phyloP scores from a whole-genome alignment of 441 rosid species.

The Aquilaria agallochum region DNA sequence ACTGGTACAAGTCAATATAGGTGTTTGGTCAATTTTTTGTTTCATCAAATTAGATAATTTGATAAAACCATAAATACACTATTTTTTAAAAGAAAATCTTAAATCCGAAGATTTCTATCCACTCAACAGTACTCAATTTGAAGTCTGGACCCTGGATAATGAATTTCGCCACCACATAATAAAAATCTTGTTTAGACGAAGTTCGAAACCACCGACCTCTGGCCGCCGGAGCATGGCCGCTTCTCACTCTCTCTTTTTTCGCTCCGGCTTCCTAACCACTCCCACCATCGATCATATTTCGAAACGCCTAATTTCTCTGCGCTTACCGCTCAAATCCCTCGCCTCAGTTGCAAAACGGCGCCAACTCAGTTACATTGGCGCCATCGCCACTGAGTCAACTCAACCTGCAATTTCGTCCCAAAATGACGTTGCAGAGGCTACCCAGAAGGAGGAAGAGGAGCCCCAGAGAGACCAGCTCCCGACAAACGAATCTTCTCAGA shows the following conservation, averaged over 20 bases:
- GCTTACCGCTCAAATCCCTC: slow-evolving; percentile 32
- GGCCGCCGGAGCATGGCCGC: slow-evolving; percentile 32
- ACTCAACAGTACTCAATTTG: no score
- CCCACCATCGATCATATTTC: slow-evolving; percentile 24
- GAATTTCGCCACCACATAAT: no score
- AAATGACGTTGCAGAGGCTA: slow-evolving; percentile 12
- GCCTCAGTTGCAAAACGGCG: slow-evolving; percentile 26
- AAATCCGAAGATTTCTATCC: no score
- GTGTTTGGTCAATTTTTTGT: no score
- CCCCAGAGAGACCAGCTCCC: slow-evolving; percentile 43
- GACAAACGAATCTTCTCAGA: slow-evolving; percentile 60
- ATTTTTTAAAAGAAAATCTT: no score
- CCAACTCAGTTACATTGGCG: slow-evolving; percentile 18
- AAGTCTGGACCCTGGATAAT: no score
- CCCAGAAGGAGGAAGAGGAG: slow-evolving; percentile 26
- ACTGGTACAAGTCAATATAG: no score
- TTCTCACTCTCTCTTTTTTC: slow-evolving; percentile 32
- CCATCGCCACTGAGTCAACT: slow-evolving; percentile 37
- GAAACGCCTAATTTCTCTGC: slow-evolving; percentile 21
- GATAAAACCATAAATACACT: no score
- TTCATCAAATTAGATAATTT: no score
- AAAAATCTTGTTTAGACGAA: no score
- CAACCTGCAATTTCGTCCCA: slow-evolving; percentile 22
- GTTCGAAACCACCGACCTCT: slow-evolving; percentile 6
- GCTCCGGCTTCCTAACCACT: slow-evolving; percentile 26